Percentiles rank a stretch among this genome's conserved stretches.
phyloP scores from a whole-genome alignment of 164 flowering plant genomes.

The Malania oleifera region DNA sequence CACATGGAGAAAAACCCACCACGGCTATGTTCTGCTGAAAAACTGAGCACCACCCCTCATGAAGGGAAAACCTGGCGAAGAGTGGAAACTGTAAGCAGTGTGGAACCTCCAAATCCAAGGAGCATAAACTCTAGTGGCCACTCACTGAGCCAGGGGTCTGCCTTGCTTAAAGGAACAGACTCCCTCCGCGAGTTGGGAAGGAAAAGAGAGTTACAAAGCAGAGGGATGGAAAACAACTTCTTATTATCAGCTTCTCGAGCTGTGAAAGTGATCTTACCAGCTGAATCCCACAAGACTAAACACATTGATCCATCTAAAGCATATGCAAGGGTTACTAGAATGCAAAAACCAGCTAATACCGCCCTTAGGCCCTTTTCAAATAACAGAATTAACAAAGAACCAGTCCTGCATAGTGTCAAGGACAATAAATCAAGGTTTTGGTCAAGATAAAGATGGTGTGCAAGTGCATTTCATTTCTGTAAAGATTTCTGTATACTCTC shows the following conservation, averaged over 20 bases:
- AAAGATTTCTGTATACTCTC: no score
- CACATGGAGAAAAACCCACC: not conserved
- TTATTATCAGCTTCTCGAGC: slow-evolving; percentile 1
- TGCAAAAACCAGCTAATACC: slow-evolving; percentile 24
- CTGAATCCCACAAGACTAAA: slow-evolving; percentile 33
- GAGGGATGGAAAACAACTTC: slow-evolving; percentile 13
- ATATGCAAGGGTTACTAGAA: slow-evolving; percentile 37
- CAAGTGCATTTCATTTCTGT: no score
- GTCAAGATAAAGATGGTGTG: no score
- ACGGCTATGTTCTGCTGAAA: slow-evolving; percentile 9
- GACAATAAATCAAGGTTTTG: slow-evolving; percentile 57
- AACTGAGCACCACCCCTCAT: slow-evolving; percentile 4
- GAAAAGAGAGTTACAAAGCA: slow-evolving; percentile 19
- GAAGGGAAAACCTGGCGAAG: slow-evolving; percentile 1
- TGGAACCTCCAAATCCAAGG: slow-evolving; percentile 11
- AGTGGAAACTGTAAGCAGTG: slow-evolving; percentile 8
- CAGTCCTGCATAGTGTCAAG: slow-evolving; percentile 37
- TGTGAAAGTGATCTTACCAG: slow-evolving; percentile 27
- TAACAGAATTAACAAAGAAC: slow-evolving; percentile 41
- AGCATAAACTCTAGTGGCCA: slow-evolving; percentile 10
- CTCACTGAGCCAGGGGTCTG: slow-evolving; percentile 12
- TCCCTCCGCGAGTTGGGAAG: slow-evolving; percentile 23
- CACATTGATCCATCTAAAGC: slow-evolving; percentile 43
- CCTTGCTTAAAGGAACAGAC: slow-evolving; percentile 18
- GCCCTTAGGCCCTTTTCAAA: slow-evolving; percentile 29